Base-by-base conservation (phyloP, 306 rosid species). In the Rosa persica region DNA sequence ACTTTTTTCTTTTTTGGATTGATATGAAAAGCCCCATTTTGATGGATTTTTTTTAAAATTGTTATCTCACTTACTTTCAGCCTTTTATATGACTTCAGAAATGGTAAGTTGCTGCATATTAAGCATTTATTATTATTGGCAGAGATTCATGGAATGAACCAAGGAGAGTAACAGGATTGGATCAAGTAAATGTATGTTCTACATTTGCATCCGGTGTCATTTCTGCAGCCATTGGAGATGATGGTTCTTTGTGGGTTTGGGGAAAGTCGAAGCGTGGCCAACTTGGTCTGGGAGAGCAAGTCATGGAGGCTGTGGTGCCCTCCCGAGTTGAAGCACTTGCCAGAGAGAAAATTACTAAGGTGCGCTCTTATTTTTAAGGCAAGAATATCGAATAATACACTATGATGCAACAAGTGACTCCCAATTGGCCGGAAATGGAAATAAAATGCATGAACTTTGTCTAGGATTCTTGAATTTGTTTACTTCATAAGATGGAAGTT, bases 251-350 rank as follows among this genome's bases (percentile, higher is more conserved):
- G 71, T 95, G 95, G 93, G 89, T 90, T 12, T 94, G 98, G 98
- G 98, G 98, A 19, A 92, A 78, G 85, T 95, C 96, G 1, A 91
- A 86, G 73, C 97, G 92, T 2, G 98, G 97, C 40, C 98, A 92
- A 84, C 93, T 92, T 77, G 98, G 97, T n/a, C 93, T 92, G 66
- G 98, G 97, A 20, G 77, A 86, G 67, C 78, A 82, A 27, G 57
- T 88, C 71, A 80, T 68, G 5, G 88, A 89, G 80, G 89, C 97
- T 68, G 38, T 86, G 77, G 57, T 71, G 25, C 98, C 98, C 54
- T 78, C 92, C 66, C 84, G 84, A 77, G 79, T 95, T 72, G 83
- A 89, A 85, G 89, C 89, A 64, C 91, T 95, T 57, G 81, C 94
- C 3, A 86, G 89, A 64, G 89, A 90, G 81, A 89, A 83, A 76